Evolutionary conservation across 306 rosid species (phyloP).

Genomic region (Acacia confusa): DNA sequence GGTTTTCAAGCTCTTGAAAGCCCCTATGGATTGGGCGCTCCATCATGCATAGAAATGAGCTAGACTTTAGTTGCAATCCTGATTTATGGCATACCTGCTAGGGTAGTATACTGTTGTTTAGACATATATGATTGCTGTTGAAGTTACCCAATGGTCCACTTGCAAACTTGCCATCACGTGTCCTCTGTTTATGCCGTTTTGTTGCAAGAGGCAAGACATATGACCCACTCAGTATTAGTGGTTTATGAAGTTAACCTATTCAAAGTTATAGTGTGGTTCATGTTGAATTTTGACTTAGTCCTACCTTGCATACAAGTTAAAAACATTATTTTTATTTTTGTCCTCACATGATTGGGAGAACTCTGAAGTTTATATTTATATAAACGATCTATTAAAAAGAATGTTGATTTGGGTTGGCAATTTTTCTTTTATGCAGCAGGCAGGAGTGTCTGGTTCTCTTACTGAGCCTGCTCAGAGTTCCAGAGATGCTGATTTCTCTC

Average conservation of each 20-base stretch:
- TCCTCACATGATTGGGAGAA: not conserved
- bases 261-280: not conserved
- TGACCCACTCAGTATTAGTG: not conserved
- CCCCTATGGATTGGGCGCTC: conserved; percentile 1
- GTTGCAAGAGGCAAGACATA: not conserved
- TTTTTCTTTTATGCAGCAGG: conserved; percentile 45
- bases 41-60: not conserved
- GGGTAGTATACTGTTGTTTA: not conserved
- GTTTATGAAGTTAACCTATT: conserved; percentile 6
- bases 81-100: not conserved
- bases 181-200: not conserved
- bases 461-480: conserved; percentile 60
- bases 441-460: conserved; percentile 59
- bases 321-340: not conserved
- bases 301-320: not conserved
- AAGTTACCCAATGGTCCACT: not conserved
- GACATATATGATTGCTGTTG: not conserved
- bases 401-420: conserved; percentile 18
- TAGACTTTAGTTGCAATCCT: not conserved
- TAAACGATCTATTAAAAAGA: not conserved
- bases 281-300: not conserved
- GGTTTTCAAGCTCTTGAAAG: not conserved
- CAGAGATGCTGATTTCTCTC: conserved; percentile 76
- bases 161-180: not conserved
- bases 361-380: not conserved